Evolutionary conservation across 495 filamentous ascomycete species (phyloP), one percentile per base, ranked within the genome.

Genomic region (Hypoxylon cercidicola): DNA sequence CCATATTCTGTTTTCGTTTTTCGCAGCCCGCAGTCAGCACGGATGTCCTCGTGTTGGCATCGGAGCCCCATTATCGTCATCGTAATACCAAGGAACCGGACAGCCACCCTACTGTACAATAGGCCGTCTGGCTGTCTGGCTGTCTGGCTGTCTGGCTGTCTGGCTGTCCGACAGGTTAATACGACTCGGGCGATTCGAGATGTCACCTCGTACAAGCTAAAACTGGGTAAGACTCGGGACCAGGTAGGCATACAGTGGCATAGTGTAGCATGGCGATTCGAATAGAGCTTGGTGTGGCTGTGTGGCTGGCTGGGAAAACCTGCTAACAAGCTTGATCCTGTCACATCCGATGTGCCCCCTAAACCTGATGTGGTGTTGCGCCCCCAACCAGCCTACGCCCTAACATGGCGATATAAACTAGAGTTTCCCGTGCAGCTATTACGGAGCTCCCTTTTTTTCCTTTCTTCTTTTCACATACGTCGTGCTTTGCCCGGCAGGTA

Each of bases 261-360:
- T 28, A 28, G 25, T 28, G 25, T 28, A 28, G 25, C 25, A 28
- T 28, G 25, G 25, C 25, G 25, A 28, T 28, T 28, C 25, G 25
- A 28, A 28, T 28, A 53, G 6, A 39, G 21, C 20, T 63, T 37
- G 45, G 28, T 30, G 41, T 51, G 48, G 32, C n/a, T 7, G 13
- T 53, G 32, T 39, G 25, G 25, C 25, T 28, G 25, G 25, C 3
- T 28, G 25, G 25, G 7, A 28, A 3, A 3, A 28, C 23, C 3
- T 11, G n/a, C 13, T 48, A 40, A 60, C 55, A 60, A 45, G 50
- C 62, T 55, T 65, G 49, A 54, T 60, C 62, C 43, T 13, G 43
- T 55, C 18, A 20, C 37, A 44, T 35, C n/a, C 19, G 53, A 52
- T 45, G 3, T 28, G 3, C 25, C 25, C 25, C 25, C 25, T 28